Base-by-base conservation (phyloP, 2,329 filamentous ascomycete genomes). In the Claviceps monticola region DNA sequence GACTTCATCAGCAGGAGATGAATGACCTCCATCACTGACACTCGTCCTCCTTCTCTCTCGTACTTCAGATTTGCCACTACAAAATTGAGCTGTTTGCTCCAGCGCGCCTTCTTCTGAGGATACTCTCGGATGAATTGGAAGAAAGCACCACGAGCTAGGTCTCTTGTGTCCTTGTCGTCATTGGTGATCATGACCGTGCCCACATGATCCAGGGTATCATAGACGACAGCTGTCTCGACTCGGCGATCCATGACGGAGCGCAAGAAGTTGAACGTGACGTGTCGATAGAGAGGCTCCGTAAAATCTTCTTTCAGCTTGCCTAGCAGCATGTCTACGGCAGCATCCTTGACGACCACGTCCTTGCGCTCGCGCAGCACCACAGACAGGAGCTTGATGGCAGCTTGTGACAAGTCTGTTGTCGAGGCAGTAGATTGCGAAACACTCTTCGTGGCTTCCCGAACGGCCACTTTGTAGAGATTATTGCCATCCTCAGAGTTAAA, bases 171-270 rank as follows among this genome's bases (percentile, higher is more conserved):
- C 59, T 86, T 85, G 59, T 94, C 90, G 56, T 95, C 88, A 63
- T 97, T 97, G 45, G 86, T 95, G 52, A 98, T 86, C 90, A 97
- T 97, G 65, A 96, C 85, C 3, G 80, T 83, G 46, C 88, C 88
- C 34, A 95, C 84, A 60, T 89, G 83, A 64, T 98, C 93, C 56
- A 96, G 78, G 8, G 86, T 84, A 62, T 97, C 91, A 63, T 98
- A 98, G 34, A 98, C 83, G 43, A 85, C 78, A 0, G 90, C 84
- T 7, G 94, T 89, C 60, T 95, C 79, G 44, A 97, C 75, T 63
- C 86, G 91, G 17, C 90, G 81, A 50, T 87, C 84, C 62, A 98
- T 79, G 26, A 97, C 82, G 1, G 88, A 86, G 43, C 90, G 84
- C 53, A 98, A 70, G 67, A 98, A 97, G 62, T 88, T 95, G 71